Conservation (phyloP, 2,329 filamentous ascomycete species). For the Aschersonia sp. region DNA sequence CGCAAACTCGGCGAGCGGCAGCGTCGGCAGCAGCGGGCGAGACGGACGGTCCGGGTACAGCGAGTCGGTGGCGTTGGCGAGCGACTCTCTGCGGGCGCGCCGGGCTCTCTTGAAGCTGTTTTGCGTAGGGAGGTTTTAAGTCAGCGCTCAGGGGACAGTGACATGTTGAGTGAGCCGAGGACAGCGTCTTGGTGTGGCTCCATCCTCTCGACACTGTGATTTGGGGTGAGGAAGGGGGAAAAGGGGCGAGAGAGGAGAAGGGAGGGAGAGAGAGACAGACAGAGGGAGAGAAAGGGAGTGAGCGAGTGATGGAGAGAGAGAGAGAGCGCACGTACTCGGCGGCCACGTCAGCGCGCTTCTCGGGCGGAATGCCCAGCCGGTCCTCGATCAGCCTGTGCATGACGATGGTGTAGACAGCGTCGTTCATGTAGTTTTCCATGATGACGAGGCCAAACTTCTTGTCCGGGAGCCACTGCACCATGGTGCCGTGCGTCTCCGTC, state of each 20-base stretch:
- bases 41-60: neutral
- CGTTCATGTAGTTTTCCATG: constrained; percentile 24
- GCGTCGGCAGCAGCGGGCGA: neutral
- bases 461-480: constrained; percentile 3
- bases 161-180: too few species aligned
- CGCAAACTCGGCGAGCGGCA: neutral
- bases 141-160: too few species aligned
- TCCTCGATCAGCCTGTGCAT: constrained; percentile 16
- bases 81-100: neutral
- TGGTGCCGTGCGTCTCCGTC: neutral
- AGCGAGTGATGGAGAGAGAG: too few species aligned
- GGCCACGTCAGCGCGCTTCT: constrained; percentile 8
- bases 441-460: constrained; percentile 4
- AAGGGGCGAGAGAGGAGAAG: too few species aligned
- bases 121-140: neutral
- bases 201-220: too few species aligned
- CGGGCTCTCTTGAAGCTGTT: neutral
- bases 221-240: too few species aligned
- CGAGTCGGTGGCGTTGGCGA: neutral
- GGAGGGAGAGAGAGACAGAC: too few species aligned
- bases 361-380: constrained; percentile 9
- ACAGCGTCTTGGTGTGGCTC: too few species aligned
- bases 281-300: too few species aligned
- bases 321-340: neutral
- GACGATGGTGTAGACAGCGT: constrained; percentile 9